Conservation (phyloP, 2,329 filamentous ascomycete genomes). For the Monilinia fructigena region DNA sequence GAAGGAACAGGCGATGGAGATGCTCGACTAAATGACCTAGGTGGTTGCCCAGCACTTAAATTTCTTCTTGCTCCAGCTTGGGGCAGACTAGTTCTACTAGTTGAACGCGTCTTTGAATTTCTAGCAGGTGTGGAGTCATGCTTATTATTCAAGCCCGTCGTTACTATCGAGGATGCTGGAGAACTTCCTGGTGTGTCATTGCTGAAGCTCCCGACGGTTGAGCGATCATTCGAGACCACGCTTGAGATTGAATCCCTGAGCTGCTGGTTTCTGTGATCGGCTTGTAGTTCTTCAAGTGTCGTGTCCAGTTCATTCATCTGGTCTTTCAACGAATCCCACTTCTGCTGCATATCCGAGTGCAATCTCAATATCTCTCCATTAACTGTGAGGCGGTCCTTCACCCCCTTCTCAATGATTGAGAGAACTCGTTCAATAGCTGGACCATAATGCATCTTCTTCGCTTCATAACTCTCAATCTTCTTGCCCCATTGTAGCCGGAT, state of each 20-base stretch:
- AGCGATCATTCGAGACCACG: slow-evolving; percentile 59
- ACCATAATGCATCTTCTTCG: slow-evolving; percentile 91
- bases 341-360: slow-evolving; percentile 79
- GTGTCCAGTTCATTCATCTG: slow-evolving; percentile 76
- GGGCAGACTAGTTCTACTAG: slow-evolving; percentile 40
- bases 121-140: slow-evolving; percentile 38
- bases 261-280: slow-evolving; percentile 65
- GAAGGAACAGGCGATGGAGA: slow-evolving; percentile 41
- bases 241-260: slow-evolving; percentile 91
- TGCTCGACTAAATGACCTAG: slow-evolving; percentile 46
- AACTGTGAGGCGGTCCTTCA: slow-evolving; percentile 90
- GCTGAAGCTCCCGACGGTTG: slow-evolving; percentile 46
- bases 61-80: slow-evolving; percentile 48
- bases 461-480: slow-evolving; percentile 90
- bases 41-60: slow-evolving; percentile 41
- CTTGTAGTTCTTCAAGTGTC: slow-evolving; percentile 69
- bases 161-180: slow-evolving; percentile 63
- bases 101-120: slow-evolving; percentile 38
- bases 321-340: slow-evolving; percentile 73
- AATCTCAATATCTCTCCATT: slow-evolving; percentile 92
- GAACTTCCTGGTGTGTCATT: slow-evolving; percentile 55
- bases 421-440: slow-evolving; percentile 90
- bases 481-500: slow-evolving; percentile 68
- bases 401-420: slow-evolving; percentile 91
- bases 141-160: slow-evolving; percentile 49